These are phyloP conservation scores for Plasmodium vivax DNA, from an alignment of 169 alveolate genomes.

Conservation along the genomic window DNA sequence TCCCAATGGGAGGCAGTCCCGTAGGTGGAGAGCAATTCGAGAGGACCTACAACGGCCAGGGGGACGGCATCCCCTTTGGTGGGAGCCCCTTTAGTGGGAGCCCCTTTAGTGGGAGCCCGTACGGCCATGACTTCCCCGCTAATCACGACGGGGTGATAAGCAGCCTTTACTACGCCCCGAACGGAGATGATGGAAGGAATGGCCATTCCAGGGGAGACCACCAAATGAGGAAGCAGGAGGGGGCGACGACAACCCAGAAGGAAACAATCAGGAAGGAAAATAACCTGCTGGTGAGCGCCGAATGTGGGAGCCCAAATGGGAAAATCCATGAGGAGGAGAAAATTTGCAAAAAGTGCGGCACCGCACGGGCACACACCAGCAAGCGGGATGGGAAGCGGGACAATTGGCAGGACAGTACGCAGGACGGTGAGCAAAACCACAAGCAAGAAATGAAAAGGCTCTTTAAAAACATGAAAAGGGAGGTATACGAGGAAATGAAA, in stretches of 20 bases:
- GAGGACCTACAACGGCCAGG: not conserved
- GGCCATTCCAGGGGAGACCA: not conserved
- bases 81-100: not conserved
- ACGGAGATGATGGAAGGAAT: not conserved
- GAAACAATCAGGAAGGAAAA: not conserved
- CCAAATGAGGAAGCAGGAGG: not conserved
- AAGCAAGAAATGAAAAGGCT: constrained; percentile 43
- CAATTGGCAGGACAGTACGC: not conserved
- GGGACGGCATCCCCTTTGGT: not conserved
- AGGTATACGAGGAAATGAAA: constrained; percentile 64
- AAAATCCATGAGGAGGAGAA: not conserved
- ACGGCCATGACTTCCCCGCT: not conserved
- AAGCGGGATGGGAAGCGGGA: not conserved
- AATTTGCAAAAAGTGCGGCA: not conserved
- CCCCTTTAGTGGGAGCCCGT: not conserved
- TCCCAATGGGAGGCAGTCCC: not conserved
- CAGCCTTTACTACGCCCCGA: not conserved
- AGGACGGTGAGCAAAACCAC: not conserved
- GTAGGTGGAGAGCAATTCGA: not conserved
- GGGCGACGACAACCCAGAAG: too few species aligned
- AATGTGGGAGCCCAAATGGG: not conserved
- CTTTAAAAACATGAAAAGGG: constrained; percentile 34
- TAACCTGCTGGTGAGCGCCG: not conserved
- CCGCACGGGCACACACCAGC: not conserved
- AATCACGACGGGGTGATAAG: not conserved